Evolutionary conservation across 1,284 basidiomycete genomes (phyloP), one percentile per base, ranked within the genome.

Genomic region (Puccinia novopanici): DNA sequence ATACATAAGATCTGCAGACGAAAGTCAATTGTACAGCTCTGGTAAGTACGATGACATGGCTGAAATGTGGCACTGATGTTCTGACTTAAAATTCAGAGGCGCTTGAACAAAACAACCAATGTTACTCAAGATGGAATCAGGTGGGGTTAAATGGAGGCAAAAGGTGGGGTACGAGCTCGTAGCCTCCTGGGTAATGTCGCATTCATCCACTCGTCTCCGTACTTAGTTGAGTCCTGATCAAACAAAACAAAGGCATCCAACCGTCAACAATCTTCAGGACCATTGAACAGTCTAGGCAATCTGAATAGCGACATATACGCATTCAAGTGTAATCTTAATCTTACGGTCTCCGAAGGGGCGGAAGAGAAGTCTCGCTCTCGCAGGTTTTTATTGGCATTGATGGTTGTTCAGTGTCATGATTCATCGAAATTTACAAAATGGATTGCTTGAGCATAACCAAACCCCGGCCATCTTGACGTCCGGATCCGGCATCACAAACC

Each of bases 381-480:
- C 22, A 3, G 37, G 37, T 40, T 37, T 63, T 57, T 42, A n/a
- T 67, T 67, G 30, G 63, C 63, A 67, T 67, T 67, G 37, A 67
- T 67, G 63, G 63, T 67, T 40, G 37, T 27, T 67, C 63, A 40
- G 63, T 67, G 24, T 67, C 40, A 67, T 67, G 63, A 67, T 67
- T 42, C 63, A 67, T 13, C 63, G 63, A 67, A 67, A 67, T 67
- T 24, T 67, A 48, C 63, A 40, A 45, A 67, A 67, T 67, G 63
- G 63, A 67, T 67, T 67, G 22, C 40, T 67, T 45, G 63, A 67
- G 27, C 63, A 67, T 22, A 67, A 67, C n/a, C 63, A 67, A 71
- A 27, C 52, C 48, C 3, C 68, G 34, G 68, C 68, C 45, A 54
- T 54, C 34, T 19, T 71, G 27, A 34, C n/a, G 15, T 54, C 48